Conservation (phyloP, 495 filamentous ascomycete genomes). For the Daldinia vernicosa region DNA sequence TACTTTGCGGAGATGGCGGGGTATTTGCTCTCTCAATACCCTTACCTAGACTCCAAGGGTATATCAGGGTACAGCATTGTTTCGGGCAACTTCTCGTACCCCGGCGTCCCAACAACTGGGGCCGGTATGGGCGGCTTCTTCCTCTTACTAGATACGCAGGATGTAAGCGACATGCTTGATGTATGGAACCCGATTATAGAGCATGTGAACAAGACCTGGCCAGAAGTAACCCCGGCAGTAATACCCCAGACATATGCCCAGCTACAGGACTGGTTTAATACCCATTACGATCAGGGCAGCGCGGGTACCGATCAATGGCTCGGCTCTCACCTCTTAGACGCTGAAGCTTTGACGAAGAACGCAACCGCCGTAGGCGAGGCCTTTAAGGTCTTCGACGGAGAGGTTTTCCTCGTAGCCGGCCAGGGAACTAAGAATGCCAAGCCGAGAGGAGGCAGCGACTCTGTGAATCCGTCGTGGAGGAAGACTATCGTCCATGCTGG, state of each 20-base stretch:
- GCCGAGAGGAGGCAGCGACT: conserved; percentile 52
- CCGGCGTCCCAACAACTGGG: conserved; percentile 35
- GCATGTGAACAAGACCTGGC: conserved; percentile 58
- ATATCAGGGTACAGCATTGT: conserved; percentile 53
- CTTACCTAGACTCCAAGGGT: conserved; percentile 48
- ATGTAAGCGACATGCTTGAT: conserved; percentile 51
- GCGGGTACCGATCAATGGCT: conserved; percentile 53
- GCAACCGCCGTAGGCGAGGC: conserved; percentile 38
- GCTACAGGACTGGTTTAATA: conserved; percentile 59
- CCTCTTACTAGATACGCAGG: conserved; percentile 38
- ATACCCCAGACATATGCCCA: conserved; percentile 54
- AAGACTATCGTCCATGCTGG: conserved; percentile 56
- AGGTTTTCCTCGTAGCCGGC: conserved; percentile 47
- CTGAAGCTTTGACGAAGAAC: conserved; percentile 38
- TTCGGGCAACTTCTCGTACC: conserved; percentile 42
- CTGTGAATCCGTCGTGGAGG: conserved; percentile 67
- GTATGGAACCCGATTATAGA: conserved; percentile 54
- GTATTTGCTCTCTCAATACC: conserved; percentile 51
- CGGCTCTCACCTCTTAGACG: conserved; percentile 55
- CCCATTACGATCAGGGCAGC: conserved; percentile 43
- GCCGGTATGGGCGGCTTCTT: conserved; percentile 46
- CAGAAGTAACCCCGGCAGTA: conserved; percentile 47
- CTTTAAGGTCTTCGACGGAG: conserved; percentile 21
- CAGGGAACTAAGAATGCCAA: conserved; percentile 50
- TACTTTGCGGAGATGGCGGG: conserved; percentile 46